A percentile compares a stretch with the other conserved stretches of the same genome.
These are phyloP conservation scores for Eucalyptus dawsonii DNA, from an alignment of 345 rosid genomes.

Conservation along the genomic window DNA sequence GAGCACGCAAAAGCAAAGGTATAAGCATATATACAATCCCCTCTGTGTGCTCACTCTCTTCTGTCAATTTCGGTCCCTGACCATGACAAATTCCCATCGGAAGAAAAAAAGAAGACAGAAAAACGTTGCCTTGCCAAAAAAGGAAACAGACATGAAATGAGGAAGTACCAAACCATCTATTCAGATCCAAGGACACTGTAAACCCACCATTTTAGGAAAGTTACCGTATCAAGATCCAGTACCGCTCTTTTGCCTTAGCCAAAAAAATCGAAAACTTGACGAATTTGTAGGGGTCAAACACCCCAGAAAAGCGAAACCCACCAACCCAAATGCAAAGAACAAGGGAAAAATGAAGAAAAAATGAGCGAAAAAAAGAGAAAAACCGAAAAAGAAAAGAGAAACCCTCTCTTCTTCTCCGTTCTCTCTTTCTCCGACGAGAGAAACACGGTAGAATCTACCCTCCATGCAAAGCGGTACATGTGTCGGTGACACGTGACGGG, in stretches of 20 bases:
- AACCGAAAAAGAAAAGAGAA: background rate
- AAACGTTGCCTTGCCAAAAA: background rate
- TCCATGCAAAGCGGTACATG: conserved; percentile 38
- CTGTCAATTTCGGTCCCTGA: conserved; percentile 74
- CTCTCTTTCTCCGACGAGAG: background rate
- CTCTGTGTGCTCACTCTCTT: conserved; percentile 99
- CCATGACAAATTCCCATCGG: background rate
- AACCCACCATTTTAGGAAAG: conserved; percentile 20
- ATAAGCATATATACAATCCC: conserved; percentile 47
- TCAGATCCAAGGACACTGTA: conserved; percentile 40
- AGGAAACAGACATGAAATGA: background rate
- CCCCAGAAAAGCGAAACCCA: background rate
- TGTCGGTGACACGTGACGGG: conserved; percentile 19
- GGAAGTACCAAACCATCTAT: conserved; percentile 1
- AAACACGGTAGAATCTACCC: conserved; percentile 2
- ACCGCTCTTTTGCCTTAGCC: background rate
- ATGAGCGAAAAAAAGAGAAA: background rate
- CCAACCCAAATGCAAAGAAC: background rate
- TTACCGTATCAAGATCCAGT: conserved; percentile 1
- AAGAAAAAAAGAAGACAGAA: background rate
- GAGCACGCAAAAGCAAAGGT: conserved; percentile 89
- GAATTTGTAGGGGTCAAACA: conserved; percentile 17
- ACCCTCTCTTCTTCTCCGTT: background rate
- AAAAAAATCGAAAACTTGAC: background rate
- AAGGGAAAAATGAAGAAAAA: background rate